A percentile compares a stretch with the other conserved stretches of the same genome.
Conservation (phyloP, 2,329 filamentous ascomycete genomes). For the Leptodontidium sp. region DNA sequence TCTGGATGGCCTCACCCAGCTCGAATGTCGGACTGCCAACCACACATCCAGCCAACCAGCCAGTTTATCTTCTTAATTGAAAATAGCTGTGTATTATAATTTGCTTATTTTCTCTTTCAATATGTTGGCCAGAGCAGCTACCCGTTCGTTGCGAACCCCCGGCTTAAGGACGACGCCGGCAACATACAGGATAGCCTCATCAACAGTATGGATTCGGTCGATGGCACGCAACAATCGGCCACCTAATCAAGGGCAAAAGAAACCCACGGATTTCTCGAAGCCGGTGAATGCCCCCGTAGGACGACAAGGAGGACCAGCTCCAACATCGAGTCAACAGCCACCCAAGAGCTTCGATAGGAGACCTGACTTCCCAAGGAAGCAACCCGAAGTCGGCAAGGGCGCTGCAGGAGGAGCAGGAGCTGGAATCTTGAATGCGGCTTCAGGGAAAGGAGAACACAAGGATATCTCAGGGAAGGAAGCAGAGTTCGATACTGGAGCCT, state of each 20-base stretch:
- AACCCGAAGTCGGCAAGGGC: conserved; percentile 34
- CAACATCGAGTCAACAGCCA: conserved; percentile 34
- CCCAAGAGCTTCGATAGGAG: conserved; percentile 35
- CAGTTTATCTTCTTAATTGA: conserved; percentile 44
- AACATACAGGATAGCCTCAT: conserved; percentile 47
- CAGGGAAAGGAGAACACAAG: conserved; percentile 30
- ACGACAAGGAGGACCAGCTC: conserved; percentile 27
- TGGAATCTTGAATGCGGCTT: conserved; percentile 33
- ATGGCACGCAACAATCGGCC: conserved; percentile 53
- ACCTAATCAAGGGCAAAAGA: conserved; percentile 39
- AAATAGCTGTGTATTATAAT: conserved; percentile 35
- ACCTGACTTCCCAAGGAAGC: conserved; percentile 36
- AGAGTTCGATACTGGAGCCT: conserved; percentile 48
- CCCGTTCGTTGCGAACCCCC: conserved; percentile 41
- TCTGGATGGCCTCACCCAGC: conserved; percentile 21
- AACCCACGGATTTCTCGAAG: conserved; percentile 37
- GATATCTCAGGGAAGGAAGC: conserved; percentile 39
- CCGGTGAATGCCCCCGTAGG: conserved; percentile 31
- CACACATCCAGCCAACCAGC: conserved; percentile 23
- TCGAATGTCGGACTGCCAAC: conserved; percentile 19
- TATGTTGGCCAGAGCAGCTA: conserved; percentile 46
- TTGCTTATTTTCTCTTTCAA: conserved; percentile 28
- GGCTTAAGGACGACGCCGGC: conserved; percentile 40
- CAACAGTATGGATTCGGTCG: conserved; percentile 53
- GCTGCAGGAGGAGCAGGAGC: conserved; percentile 27